Base-by-base conservation (phyloP, 2,329 filamentous ascomycete species). In the Tolypocladium capitatum region DNA sequence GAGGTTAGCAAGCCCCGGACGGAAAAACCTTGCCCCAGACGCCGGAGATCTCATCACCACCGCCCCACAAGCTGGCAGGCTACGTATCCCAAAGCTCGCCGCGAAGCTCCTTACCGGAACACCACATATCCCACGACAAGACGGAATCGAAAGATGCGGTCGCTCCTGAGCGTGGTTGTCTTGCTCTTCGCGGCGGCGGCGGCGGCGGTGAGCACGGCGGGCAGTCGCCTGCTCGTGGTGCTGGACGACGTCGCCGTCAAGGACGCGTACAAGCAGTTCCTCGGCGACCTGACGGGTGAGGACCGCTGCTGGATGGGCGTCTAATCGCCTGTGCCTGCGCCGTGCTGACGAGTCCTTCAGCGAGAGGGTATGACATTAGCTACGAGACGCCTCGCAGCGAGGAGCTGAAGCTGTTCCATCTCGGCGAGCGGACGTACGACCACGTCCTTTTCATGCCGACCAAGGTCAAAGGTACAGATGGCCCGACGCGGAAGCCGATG, bases 351-450 rank as follows among this genome's bases (percentile, higher is more conserved):
- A 52, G 52, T 51, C 44, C 33, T 36, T 54, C 57, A 97, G 92
- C 72, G 58, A 81, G 92, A 63, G 91, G 90, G 55, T 97, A 86
- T 67, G 72, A 83, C 51, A 73, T 96, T 56, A 76, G 78, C 34
- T 90, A 89, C 63, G 81, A 90, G 64, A 89, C 88, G 8, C 86
- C 88, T 51, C 92, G 92, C 70, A 85, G 80, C 63, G 80, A 88
- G 46, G 73, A 75, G 45, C 70, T 97, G 58, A 76, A 79, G 46
- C 75, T 98, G 55, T 94, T 96, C 72, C 75, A 80, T 62, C 81
- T 92, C 53, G 92, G 91, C 62, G 87, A 92, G 70, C 81, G 85
- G 64, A 81, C 79, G 53, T 97, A 90, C 68, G 91, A 97, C 69
- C 91, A 98, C 68, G 71, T 97, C 54, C 68, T 97, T 54, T 76